Conservation (phyloP, 1,139 yeast genomes). For the Zygosaccharomyces sapae region DNA sequence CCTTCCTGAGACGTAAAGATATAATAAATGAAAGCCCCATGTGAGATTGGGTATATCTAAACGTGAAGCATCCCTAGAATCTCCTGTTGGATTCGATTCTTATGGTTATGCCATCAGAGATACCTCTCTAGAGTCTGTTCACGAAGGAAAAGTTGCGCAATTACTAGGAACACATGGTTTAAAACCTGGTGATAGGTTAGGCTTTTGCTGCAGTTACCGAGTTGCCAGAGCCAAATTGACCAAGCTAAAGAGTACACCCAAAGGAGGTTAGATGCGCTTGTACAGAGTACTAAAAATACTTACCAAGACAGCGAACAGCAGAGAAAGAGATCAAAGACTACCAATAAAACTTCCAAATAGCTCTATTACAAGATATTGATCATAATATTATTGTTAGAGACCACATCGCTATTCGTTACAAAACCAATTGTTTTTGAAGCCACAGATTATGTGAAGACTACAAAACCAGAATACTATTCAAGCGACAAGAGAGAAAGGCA, state of each 20-base stretch:
- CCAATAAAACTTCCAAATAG: constrained; percentile 31
- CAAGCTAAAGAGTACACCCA: constrained; percentile 37
- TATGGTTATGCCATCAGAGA: constrained; percentile 91
- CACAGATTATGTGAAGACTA: constrained; percentile 75
- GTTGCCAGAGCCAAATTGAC: constrained; percentile 41
- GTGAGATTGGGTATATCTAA: constrained; percentile 80
- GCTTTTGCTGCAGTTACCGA: constrained; percentile 75
- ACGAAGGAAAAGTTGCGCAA: constrained; percentile 38
- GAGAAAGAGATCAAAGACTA: constrained; percentile 19
- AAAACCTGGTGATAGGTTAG: constrained; percentile 74
- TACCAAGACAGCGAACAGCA: constrained; percentile 10
- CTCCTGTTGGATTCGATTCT: constrained; percentile 94
- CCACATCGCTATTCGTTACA: constrained; percentile 82
- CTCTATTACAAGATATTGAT: constrained; percentile 30
- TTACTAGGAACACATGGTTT: constrained; percentile 36
- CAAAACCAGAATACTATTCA: constrained; percentile 37
- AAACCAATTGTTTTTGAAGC: constrained; percentile 77
- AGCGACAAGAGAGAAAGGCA: constrained; percentile 28
- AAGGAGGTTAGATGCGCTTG: constrained; percentile 31
- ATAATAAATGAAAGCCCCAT: constrained; percentile 42
- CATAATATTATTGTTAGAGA: constrained; percentile 53
- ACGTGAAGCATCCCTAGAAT: constrained; percentile 84
- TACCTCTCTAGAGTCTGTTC: constrained; percentile 71
- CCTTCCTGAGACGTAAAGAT: constrained; percentile 21
- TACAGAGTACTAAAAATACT: constrained; percentile 9